Conservation (phyloP, 179 eudicot species). For the Patellifolia procumbens region DNA sequence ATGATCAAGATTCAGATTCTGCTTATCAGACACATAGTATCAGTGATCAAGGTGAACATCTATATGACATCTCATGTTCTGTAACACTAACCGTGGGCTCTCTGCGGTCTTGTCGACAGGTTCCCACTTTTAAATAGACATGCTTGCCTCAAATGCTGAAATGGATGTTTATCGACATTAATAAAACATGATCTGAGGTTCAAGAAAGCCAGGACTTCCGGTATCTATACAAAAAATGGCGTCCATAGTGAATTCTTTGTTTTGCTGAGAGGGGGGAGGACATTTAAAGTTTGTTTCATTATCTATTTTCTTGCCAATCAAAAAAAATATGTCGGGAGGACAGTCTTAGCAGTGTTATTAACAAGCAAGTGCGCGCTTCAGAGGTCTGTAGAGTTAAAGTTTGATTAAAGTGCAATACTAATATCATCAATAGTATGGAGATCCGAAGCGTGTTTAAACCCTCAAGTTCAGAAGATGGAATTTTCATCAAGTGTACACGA, state of each 20-base stretch:
- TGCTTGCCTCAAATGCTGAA: not conserved
- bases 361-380: no score
- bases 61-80: not conserved
- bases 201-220: not conserved
- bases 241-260: no score
- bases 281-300: no score
- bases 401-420: no score
- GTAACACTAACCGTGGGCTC: slow-evolving; percentile 7
- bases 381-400: no score
- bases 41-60: not conserved
- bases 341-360: not conserved
- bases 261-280: not conserved
- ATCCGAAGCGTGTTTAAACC: no score
- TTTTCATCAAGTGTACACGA: no score
- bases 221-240: no score
- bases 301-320: no score
- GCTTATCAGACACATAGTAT: not conserved
- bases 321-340: no score
- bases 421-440: no score
- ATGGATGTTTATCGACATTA: not conserved
- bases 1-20: not conserved
- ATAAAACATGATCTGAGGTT: not conserved
- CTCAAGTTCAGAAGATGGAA: no score
- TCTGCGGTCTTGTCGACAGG: slow-evolving; percentile 6
- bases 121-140: not conserved